Conservation (phyloP, 2,329 filamentous ascomycete species). For the Botryotinia globosa region DNA sequence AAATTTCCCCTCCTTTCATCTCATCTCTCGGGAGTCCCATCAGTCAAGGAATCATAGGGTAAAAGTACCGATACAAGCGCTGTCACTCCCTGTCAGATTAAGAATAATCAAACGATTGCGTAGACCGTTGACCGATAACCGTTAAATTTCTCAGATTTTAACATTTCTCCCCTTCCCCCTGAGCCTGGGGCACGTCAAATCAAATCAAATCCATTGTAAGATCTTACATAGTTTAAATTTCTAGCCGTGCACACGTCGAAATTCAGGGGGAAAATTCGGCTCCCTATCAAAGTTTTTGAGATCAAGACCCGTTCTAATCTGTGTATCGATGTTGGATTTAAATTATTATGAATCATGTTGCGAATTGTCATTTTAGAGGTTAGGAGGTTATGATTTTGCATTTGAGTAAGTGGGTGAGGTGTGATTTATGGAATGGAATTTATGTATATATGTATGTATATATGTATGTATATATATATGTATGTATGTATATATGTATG, state of each 20-base stretch:
- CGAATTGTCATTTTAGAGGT: background rate
- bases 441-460: background rate
- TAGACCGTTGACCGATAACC: background rate
- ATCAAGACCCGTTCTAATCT: background rate
- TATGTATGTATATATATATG: too few relatives aligned
- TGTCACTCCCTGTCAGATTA: too few relatives aligned
- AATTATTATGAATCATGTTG: background rate
- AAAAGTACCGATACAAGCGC: background rate
- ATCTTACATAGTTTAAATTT: conserved; percentile 4
- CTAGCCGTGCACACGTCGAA: background rate
- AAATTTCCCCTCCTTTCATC: background rate
- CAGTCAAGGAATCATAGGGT: background rate
- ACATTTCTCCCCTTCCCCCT: background rate
- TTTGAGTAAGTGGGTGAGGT: background rate
- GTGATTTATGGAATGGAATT: background rate
- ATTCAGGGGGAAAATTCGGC: conserved; percentile 6
- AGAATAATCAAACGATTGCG: background rate
- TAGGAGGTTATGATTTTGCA: background rate
- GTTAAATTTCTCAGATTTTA: background rate
- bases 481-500: too few relatives aligned
- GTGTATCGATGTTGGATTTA: background rate
- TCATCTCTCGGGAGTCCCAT: background rate
- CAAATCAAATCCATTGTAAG: background rate
- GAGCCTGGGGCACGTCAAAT: background rate
- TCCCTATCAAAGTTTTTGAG: background rate